These are phyloP conservation scores for Entrophospora sp. DNA, from an alignment of 192 early-diverging fungal genomes.

Conservation along the genomic window DNA sequence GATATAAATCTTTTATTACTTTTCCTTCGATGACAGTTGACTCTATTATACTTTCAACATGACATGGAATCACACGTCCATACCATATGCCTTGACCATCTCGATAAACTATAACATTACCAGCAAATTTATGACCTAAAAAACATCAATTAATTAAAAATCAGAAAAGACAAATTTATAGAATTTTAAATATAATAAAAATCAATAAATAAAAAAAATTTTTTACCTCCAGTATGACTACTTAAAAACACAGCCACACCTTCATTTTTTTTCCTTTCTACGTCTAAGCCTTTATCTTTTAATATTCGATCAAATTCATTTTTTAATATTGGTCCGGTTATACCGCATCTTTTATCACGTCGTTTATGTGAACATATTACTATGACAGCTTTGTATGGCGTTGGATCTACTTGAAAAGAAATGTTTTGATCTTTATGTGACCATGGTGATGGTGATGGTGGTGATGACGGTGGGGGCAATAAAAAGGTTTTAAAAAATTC, in stretches of 20 bases:
- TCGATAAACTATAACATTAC: slow-evolving; percentile 47
- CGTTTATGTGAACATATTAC: slow-evolving; percentile 48
- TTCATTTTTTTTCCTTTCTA: slow-evolving; percentile 17
- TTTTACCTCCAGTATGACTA: slow-evolving; percentile 49
- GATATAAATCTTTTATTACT: slow-evolving; percentile 42
- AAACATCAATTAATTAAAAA: neutral
- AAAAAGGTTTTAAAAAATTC: slow-evolving; percentile 38
- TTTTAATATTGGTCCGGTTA: slow-evolving; percentile 40
- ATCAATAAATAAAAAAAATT: neutral
- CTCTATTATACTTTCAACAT: slow-evolving; percentile 43
- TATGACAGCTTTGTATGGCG: slow-evolving; percentile 34
- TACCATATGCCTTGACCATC: slow-evolving; percentile 51
- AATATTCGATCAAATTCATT: slow-evolving; percentile 43
- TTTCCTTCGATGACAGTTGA: slow-evolving; percentile 36
- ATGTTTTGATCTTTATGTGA: neutral
- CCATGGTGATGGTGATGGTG: neutral
- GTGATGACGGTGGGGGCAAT: neutral
- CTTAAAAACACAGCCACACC: slow-evolving; percentile 36
- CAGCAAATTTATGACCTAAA: slow-evolving; percentile 52
- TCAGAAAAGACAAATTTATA: neutral
- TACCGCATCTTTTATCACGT: slow-evolving; percentile 52
- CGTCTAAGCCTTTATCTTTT: slow-evolving; percentile 37
- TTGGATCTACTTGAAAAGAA: neutral
- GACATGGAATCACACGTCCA: slow-evolving; percentile 45
- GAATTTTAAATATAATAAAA: neutral